A percentile compares a stretch with the other conserved stretches of the same genome.
These are phyloP conservation scores for Malassezia arunalokei DNA, from an alignment of 1,284 basidiomycete species.

Conservation along the genomic window DNA sequence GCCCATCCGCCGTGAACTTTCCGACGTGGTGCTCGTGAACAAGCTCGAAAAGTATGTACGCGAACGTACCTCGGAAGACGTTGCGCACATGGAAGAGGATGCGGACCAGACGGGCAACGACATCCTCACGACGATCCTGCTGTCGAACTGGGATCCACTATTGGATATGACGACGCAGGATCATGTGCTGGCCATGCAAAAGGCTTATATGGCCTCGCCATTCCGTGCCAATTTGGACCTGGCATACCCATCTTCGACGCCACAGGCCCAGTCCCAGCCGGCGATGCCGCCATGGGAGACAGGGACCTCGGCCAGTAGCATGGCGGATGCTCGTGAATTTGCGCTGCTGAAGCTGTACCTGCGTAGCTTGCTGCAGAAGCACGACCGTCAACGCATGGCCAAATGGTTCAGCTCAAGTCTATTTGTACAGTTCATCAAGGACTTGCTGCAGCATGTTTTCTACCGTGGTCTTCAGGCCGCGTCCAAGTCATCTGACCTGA, in stretches of 20 bases:
- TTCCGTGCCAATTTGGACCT: conserved; percentile 26
- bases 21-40: conserved; percentile 29
- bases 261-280: conserved; percentile 18
- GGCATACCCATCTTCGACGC: conserved; percentile 35
- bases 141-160: conserved; percentile 19
- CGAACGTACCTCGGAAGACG: conserved; percentile 31
- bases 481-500: conserved; percentile 26
- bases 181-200: conserved; percentile 34
- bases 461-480: conserved; percentile 32
- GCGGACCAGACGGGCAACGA: conserved; percentile 34
- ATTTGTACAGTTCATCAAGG: conserved; percentile 37
- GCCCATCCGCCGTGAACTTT: conserved; percentile 34
- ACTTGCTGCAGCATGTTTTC: conserved; percentile 35
- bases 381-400: conserved; percentile 37
- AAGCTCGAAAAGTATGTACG: conserved; percentile 40
- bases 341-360: conserved; percentile 38
- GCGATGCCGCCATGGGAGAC: conserved; percentile 28
- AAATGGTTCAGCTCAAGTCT: conserved; percentile 31
- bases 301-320: conserved; percentile 15
- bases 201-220: conserved; percentile 34
- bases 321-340: conserved; percentile 34
- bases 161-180: conserved; percentile 19
- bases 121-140: conserved; percentile 37
- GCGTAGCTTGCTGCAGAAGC: conserved; percentile 32
- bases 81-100: conserved; percentile 20